These are phyloP conservation scores for Kurtzmaniella quercitrusa DNA, from an alignment of 1,139 yeast genomes.

Conservation along the genomic window DNA sequence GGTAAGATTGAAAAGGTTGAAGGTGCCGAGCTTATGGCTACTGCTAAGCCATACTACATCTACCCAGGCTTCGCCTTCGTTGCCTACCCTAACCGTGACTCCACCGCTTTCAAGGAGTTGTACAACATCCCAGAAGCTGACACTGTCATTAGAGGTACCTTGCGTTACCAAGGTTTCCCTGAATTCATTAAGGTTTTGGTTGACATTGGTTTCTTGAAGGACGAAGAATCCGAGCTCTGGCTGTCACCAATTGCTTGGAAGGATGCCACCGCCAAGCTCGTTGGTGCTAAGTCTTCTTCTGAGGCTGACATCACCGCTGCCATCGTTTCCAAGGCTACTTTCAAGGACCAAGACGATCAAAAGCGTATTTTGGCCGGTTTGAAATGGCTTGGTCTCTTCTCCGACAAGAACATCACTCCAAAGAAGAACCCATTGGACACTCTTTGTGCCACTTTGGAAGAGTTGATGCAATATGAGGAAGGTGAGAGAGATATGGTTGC, in stretches of 20 bases:
- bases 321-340: slow-evolving; percentile 73
- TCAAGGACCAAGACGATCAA: slow-evolving; percentile 79
- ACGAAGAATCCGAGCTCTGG: slow-evolving; percentile 61
- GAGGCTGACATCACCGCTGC: slow-evolving; percentile 73
- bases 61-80: slow-evolving; percentile 95
- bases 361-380: slow-evolving; percentile 84
- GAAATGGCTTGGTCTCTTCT: slow-evolving; percentile 91
- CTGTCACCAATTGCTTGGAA: slow-evolving; percentile 71
- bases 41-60: slow-evolving; percentile 92
- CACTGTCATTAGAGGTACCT: slow-evolving; percentile 93
- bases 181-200: slow-evolving; percentile 94
- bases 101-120: slow-evolving; percentile 87
- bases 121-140: slow-evolving; percentile 96
- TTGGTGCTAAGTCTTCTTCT: slow-evolving; percentile 67
- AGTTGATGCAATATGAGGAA: slow-evolving; percentile 91
- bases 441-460: slow-evolving; percentile 92
- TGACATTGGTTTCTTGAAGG: slow-evolving; percentile 88
- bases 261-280: slow-evolving; percentile 72
- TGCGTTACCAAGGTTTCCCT: slow-evolving; percentile 98
- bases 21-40: slow-evolving; percentile 90
- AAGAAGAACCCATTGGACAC: slow-evolving; percentile 95
- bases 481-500: slow-evolving; percentile 95
- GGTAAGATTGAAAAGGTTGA: slow-evolving; percentile 77
- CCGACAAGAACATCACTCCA: slow-evolving; percentile 71
- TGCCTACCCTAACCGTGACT: slow-evolving; percentile 97